These are phyloP conservation scores for Galerina sulciceps DNA, from an alignment of 768 basidiomycete genomes.

Conservation along the genomic window DNA sequence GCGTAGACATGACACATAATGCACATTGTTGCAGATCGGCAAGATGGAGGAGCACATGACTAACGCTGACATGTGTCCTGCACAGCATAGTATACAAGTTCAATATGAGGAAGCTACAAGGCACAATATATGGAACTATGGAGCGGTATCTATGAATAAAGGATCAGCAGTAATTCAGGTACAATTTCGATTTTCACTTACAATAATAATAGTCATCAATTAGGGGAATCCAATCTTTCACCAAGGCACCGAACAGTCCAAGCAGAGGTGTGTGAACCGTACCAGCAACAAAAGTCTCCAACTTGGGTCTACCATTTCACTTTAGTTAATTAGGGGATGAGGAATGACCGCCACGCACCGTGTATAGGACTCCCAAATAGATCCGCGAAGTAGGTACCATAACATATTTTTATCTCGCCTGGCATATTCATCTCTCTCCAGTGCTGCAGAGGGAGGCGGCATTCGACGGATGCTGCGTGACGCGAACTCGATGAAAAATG, in stretches of 20 bases:
- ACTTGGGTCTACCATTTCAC: constrained; percentile 60
- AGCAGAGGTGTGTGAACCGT: constrained; percentile 64
- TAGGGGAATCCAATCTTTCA: constrained; percentile 87
- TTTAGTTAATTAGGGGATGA: neutral
- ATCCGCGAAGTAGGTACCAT: constrained; percentile 86
- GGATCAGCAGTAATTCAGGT: neutral
- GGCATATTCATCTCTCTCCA: constrained; percentile 82
- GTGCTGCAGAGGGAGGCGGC: constrained; percentile 60
- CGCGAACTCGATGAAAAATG: constrained; percentile 71
- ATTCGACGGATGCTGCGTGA: constrained; percentile 76
- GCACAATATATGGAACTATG: constrained; percentile 29
- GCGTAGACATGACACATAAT: constrained; percentile 3
- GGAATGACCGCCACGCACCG: constrained; percentile 44
- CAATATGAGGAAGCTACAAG: constrained; percentile 15
- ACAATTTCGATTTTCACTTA: constrained; percentile 41
- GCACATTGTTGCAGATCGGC: neutral
- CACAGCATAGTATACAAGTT: constrained; percentile 15
- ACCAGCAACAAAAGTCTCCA: constrained; percentile 63
- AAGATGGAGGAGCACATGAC: neutral
- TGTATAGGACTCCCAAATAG: constrained; percentile 83
- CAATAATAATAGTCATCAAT: constrained; percentile 93
- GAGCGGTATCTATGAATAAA: constrained; percentile 41
- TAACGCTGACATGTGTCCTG: neutral
- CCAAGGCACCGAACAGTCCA: constrained; percentile 67
- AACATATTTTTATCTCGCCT: constrained; percentile 80